These are phyloP conservation scores for Leccinum incarnatum DNA, from an alignment of 768 basidiomycete genomes.

Conservation along the genomic window DNA sequence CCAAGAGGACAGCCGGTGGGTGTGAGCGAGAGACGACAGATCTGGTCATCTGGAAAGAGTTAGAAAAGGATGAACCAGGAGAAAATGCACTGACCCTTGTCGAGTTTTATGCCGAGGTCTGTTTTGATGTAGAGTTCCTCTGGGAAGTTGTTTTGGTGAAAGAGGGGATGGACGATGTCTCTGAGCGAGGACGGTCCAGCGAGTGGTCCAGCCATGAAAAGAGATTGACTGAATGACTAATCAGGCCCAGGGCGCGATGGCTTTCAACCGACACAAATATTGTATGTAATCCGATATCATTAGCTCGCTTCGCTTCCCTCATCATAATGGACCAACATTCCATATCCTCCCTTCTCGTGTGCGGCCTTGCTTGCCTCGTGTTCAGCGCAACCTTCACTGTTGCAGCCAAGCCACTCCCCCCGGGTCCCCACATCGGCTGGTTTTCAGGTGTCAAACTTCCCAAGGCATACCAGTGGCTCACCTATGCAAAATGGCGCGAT, in stretches of 20 bases:
- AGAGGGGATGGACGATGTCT: conserved; percentile 83
- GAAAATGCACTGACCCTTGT: conserved; percentile 61
- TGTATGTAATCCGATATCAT: not conserved
- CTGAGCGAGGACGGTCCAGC: conserved; percentile 55
- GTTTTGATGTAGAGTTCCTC: conserved; percentile 80
- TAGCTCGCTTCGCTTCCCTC: not conserved
- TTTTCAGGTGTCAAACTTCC: conserved; percentile 35
- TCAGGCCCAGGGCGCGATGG: not conserved
- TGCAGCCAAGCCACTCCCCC: conserved; percentile 29
- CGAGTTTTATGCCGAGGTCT: conserved; percentile 82
- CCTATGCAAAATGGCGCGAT: conserved; percentile 44
- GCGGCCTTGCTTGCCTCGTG: conserved; percentile 10
- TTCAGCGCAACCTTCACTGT: conserved; percentile 11
- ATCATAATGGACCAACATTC: not conserved
- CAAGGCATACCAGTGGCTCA: conserved; percentile 40
- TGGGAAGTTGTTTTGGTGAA: conserved; percentile 89
- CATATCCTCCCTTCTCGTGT: not conserved
- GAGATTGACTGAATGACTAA: not conserved
- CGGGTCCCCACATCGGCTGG: conserved; percentile 42
- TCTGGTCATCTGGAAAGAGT: conserved; percentile 74
- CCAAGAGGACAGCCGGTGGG: conserved; percentile 87
- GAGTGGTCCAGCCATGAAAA: conserved; percentile 43
- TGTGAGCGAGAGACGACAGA: conserved; percentile 82
- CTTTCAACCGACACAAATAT: not conserved
- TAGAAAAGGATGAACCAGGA: not conserved